Conservation (phyloP, 768 basidiomycete genomes). For the Mycena rebaudengoi region DNA sequence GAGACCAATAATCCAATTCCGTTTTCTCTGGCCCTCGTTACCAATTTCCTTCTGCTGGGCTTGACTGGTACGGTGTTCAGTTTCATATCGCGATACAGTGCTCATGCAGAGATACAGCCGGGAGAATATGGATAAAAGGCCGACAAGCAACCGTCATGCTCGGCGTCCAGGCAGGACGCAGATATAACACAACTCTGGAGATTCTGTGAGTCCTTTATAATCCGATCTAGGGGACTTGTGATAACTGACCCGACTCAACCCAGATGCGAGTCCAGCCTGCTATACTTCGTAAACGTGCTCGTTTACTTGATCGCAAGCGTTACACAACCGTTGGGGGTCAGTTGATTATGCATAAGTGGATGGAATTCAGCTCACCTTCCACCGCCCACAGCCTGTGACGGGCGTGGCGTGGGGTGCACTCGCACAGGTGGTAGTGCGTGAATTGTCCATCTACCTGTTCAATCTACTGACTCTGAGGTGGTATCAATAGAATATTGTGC, state of each 20-base stretch:
- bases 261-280: constrained; percentile 14
- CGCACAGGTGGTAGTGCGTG: constrained; percentile 8
- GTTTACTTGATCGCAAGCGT: not conserved
- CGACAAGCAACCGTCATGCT: not conserved
- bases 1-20: not conserved
- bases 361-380: not conserved
- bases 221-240: too few relatives aligned
- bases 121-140: not conserved
- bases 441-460: not conserved
- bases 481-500: constrained; percentile 5
- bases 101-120: not conserved
- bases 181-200: not conserved
- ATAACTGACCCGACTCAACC: not conserved
- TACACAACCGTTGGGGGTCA: not conserved
- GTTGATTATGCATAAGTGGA: not conserved
- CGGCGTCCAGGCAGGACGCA: not conserved
- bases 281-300: not conserved
- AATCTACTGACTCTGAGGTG: too few relatives aligned
- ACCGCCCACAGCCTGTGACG: not conserved
- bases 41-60: not conserved
- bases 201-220: not conserved
- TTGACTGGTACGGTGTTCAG: not conserved
- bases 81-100: too few relatives aligned
- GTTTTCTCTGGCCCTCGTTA: not conserved
- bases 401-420: not conserved